Evolutionary conservation across 2,329 filamentous ascomycete species (phyloP).

Genomic region (Diaporthe destruens): DNA sequence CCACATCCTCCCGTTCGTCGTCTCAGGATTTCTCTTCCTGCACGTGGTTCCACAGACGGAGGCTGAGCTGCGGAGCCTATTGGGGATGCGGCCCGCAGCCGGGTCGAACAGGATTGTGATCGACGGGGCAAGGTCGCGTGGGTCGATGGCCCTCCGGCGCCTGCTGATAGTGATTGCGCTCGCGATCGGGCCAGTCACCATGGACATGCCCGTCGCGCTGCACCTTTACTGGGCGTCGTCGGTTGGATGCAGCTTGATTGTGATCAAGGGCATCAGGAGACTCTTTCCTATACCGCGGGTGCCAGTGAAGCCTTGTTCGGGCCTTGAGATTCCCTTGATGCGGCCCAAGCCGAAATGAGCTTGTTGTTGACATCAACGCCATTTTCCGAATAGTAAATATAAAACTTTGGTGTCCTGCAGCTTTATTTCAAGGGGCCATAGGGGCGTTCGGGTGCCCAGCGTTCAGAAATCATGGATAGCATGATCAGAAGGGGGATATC

Average conservation of each 20-base stretch:
- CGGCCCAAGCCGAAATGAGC: slow-evolving; percentile 34
- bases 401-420: background rate
- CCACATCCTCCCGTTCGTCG: slow-evolving; percentile 58
- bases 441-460: no score
- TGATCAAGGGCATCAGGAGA: slow-evolving; percentile 43
- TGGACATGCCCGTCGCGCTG: slow-evolving; percentile 56
- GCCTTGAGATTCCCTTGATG: slow-evolving; percentile 40
- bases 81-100: slow-evolving; percentile 43
- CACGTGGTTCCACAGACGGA: slow-evolving; percentile 51
- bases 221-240: slow-evolving; percentile 60
- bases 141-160: slow-evolving; percentile 46
- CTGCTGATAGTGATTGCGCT: slow-evolving; percentile 49
- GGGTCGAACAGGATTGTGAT: slow-evolving; percentile 21
- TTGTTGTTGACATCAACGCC: background rate
- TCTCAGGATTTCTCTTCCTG: slow-evolving; percentile 52
- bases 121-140: slow-evolving; percentile 7
- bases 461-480: background rate
- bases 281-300: slow-evolving; percentile 46
- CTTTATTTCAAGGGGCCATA: background rate
- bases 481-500: background rate
- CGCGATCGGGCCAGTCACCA: slow-evolving; percentile 53
- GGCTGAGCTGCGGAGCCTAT: slow-evolving; percentile 44
- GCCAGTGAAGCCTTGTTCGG: slow-evolving; percentile 43
- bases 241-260: slow-evolving; percentile 45
- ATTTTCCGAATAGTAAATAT: no score